These are phyloP conservation scores for Lactifluus hygrophoroides DNA, from an alignment of 768 basidiomycete species.

Conservation along the genomic window DNA sequence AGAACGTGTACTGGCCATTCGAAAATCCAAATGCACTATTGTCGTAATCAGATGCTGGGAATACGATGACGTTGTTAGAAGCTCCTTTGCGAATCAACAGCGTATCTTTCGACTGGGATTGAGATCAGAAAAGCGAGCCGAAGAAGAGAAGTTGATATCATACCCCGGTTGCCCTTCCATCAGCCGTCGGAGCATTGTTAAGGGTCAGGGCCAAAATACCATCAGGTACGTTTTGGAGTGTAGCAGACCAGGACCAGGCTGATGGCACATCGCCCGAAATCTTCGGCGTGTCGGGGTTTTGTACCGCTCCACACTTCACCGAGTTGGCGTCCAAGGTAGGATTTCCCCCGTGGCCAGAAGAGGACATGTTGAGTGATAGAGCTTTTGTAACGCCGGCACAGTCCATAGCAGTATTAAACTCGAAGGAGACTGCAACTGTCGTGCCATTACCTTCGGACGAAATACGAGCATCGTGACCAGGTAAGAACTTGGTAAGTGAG, in stretches of 20 bases:
- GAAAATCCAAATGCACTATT: constrained; percentile 46
- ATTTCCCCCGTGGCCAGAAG: constrained; percentile 48
- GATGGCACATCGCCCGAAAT: constrained; percentile 52
- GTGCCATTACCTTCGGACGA: constrained; percentile 38
- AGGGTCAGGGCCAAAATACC: constrained; percentile 73
- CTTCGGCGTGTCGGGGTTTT: constrained; percentile 38
- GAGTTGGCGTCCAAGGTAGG: constrained; percentile 45
- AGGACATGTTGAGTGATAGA: constrained; percentile 59
- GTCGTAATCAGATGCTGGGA: constrained; percentile 76
- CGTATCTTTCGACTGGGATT: constrained; percentile 53
- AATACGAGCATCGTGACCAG: constrained; percentile 82
- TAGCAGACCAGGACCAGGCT: constrained; percentile 65
- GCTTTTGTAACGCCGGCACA: constrained; percentile 59
- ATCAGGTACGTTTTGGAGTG: constrained; percentile 66
- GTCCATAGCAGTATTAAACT: constrained; percentile 73
- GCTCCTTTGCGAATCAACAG: constrained; percentile 75
- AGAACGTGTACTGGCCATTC: constrained; percentile 62
- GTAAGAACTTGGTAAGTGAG: constrained; percentile 67
- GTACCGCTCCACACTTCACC: constrained; percentile 40
- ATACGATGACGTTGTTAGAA: constrained; percentile 74
- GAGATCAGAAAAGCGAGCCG: neutral
- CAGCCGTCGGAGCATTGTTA: constrained; percentile 40
- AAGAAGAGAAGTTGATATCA: constrained; percentile 20
- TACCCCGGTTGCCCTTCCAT: constrained; percentile 47
- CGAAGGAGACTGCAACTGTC: constrained; percentile 55